Evolutionary conservation across 495 filamentous ascomycete genomes (phyloP).

Genomic region (Podospora anserina): DNA sequence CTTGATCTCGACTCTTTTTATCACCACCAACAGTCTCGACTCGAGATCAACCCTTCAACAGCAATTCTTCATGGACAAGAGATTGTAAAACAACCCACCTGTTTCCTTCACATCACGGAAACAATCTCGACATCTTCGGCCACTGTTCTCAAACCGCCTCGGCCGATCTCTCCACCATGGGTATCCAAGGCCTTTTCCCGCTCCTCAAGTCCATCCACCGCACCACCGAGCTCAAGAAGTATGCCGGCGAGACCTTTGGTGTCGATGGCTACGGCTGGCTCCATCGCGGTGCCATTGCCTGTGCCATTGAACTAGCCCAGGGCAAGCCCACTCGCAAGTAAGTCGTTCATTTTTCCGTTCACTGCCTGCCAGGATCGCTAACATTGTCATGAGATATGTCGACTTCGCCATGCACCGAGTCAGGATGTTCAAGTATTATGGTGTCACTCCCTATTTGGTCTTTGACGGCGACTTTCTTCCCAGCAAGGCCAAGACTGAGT

Average conservation of each 20-base stretch:
- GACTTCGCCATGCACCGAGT: constrained; percentile 90
- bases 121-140: neutral
- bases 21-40: neutral
- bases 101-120: neutral
- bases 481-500: constrained; percentile 90
- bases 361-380: neutral
- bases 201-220: constrained; percentile 95
- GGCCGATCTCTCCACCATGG: neutral
- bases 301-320: constrained; percentile 85
- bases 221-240: constrained; percentile 80
- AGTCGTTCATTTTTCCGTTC: constrained; percentile 24
- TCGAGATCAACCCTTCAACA: neutral
- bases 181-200: constrained; percentile 57
- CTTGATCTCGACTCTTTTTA: neutral
- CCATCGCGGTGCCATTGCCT: constrained; percentile 87
- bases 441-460: constrained; percentile 85
- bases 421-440: constrained; percentile 87
- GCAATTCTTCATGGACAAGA: neutral
- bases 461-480: constrained; percentile 97
- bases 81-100: neutral
- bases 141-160: neutral
- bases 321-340: constrained; percentile 86
- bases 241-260: constrained; percentile 80
- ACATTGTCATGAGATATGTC: constrained; percentile 60
- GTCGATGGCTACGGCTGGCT: constrained; percentile 99